Percentiles rank a stretch among this genome's conserved stretches.
phyloP scores from a whole-genome alignment of 306 rosid species.

The Sophora flavescens region DNA sequence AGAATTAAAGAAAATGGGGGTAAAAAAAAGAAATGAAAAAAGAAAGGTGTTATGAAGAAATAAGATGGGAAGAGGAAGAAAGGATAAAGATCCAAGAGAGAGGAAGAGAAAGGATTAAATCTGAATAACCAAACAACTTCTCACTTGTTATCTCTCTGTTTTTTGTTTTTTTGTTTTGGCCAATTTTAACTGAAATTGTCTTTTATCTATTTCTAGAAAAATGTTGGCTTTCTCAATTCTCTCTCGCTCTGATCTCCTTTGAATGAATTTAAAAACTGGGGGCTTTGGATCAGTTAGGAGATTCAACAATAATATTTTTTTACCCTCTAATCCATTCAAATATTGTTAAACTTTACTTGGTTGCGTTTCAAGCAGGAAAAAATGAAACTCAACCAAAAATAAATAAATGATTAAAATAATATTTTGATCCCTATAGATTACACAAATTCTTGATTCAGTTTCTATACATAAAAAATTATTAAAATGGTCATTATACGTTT shows the following conservation, averaged over 20 bases:
- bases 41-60: slow-evolving; percentile 5
- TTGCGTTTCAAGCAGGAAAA: too few relatives aligned
- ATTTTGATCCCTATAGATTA: too few relatives aligned
- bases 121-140: slow-evolving; percentile 41
- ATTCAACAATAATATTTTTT: not conserved
- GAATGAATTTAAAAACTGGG: slow-evolving; percentile 9
- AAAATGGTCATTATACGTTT: too few relatives aligned
- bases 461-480: too few relatives aligned
- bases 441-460: too few relatives aligned
- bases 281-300: slow-evolving; percentile 13
- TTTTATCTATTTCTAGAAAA: slow-evolving; percentile 29
- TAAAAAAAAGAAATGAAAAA: not conserved
- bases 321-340: too few relatives aligned
- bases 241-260: slow-evolving; percentile 2
- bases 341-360: too few relatives aligned
- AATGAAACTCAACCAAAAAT: too few relatives aligned
- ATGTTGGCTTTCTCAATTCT: not conserved
- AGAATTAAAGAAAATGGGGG: slow-evolving; percentile 14
- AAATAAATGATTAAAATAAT: too few relatives aligned
- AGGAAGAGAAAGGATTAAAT: slow-evolving; percentile 38
- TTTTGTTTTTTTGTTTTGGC: slow-evolving; percentile 24
- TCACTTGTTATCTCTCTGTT: not conserved
- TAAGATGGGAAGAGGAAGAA: slow-evolving; percentile 23
- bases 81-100: slow-evolving; percentile 25
- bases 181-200: slow-evolving; percentile 31